Percentiles rank a stretch among this genome's conserved stretches.
Conservation (phyloP, 2,329 filamentous ascomycete species). For the Aspergillus jensenii region DNA sequence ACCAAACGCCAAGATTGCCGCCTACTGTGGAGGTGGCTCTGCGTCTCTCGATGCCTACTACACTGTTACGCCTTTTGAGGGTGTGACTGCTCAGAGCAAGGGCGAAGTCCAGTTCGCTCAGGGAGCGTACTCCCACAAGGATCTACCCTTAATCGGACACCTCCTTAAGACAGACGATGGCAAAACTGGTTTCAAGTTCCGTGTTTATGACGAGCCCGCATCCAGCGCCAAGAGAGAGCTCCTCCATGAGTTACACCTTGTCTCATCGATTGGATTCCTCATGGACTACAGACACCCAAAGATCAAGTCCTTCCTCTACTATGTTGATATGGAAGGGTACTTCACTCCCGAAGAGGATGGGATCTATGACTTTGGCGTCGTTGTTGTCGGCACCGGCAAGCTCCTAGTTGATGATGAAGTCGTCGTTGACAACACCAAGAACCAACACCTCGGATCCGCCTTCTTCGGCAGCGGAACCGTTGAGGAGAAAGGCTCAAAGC, state of each 20-base stretch:
- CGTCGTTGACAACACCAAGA: conserved; percentile 65
- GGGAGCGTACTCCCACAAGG: conserved; percentile 65
- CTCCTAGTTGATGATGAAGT: conserved; percentile 63
- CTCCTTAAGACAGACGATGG: conserved; percentile 54
- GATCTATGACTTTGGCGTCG: conserved; percentile 65
- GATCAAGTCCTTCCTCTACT: conserved; percentile 55
- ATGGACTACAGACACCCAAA: conserved; percentile 58
- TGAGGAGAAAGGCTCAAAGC: conserved; percentile 61
- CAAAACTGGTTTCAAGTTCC: conserved; percentile 60
- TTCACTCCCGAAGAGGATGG: conserved; percentile 61
- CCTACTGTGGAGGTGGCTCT: conserved; percentile 63
- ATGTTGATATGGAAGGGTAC: conserved; percentile 61
- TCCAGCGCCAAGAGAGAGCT: conserved; percentile 47
- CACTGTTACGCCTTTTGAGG: conserved; percentile 46
- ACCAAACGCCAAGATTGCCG: conserved; percentile 51
- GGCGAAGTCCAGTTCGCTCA: conserved; percentile 52
- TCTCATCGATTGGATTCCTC: conserved; percentile 46
- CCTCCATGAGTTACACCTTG: conserved; percentile 52
- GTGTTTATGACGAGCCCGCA: conserved; percentile 61
- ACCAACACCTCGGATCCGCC: conserved; percentile 61
- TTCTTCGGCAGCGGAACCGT: conserved; percentile 66
- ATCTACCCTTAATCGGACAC: conserved; percentile 59
- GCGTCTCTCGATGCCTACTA: conserved; percentile 54
- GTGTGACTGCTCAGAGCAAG: conserved; percentile 37
- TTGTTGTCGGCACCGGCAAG: conserved; percentile 65